A percentile compares a stretch with the other conserved stretches of the same genome.
These are phyloP conservation scores for Malassezia sp. DNA, from an alignment of 1,284 basidiomycete species.

Conservation along the genomic window DNA sequence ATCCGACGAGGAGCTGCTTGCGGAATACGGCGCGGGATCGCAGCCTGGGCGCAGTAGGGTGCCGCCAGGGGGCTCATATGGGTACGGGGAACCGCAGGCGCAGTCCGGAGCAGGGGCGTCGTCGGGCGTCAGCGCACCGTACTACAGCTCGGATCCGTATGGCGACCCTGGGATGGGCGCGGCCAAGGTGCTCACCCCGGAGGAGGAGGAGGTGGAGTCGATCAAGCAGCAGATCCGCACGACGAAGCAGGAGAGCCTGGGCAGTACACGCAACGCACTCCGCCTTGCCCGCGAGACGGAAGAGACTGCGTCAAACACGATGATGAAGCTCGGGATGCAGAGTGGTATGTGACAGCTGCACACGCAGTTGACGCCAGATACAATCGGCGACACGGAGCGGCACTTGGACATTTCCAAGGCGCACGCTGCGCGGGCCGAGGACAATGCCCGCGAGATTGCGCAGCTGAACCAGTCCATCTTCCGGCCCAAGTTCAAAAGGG, in stretches of 20 bases:
- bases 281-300: constrained; percentile 86
- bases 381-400: constrained; percentile 83
- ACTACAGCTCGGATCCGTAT: constrained; percentile 7
- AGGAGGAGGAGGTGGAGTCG: constrained; percentile 88
- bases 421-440: constrained; percentile 74
- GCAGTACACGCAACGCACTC: constrained; percentile 81
- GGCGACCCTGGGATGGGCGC: neutral
- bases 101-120: neutral
- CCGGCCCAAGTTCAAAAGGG: constrained; percentile 50
- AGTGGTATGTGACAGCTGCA: constrained; percentile 57
- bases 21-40: constrained; percentile 37
- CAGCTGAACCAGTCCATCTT: constrained; percentile 91
- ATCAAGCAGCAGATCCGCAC: constrained; percentile 86
- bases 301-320: constrained; percentile 80
- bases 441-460: constrained; percentile 86
- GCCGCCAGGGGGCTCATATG: neutral
- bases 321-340: constrained; percentile 79
- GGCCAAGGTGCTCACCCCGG: constrained; percentile 51
- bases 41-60: neutral
- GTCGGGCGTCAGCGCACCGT: constrained; percentile 1
- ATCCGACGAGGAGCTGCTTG: constrained; percentile 31
- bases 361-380: constrained; percentile 17
- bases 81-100: neutral
- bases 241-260: constrained; percentile 84
- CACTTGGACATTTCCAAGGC: constrained; percentile 88